These are phyloP conservation scores for Amphibolis antarctica DNA, from an alignment of 106 monocot genomes.

Conservation along the genomic window DNA sequence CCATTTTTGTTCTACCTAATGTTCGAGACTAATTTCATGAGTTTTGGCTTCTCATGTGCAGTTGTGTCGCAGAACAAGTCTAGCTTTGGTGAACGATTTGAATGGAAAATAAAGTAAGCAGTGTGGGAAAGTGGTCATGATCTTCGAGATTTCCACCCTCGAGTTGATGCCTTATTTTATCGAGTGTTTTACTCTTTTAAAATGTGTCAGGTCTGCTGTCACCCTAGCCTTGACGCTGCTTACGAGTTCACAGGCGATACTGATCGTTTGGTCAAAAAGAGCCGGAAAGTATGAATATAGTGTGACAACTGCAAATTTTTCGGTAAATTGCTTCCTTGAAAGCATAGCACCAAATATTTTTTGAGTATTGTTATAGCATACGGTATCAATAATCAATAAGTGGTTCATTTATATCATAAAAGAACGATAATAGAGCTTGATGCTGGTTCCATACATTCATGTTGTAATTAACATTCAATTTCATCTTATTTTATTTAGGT, in stretches of 20 bases:
- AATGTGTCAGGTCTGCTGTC: slow-evolving; percentile 55
- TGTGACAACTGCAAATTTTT: slow-evolving; percentile 90
- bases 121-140: background rate
- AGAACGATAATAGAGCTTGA: background rate
- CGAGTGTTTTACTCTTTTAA: background rate
- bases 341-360: background rate
- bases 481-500: slow-evolving; percentile 33
- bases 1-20: background rate
- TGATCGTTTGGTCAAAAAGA: slow-evolving; percentile 98
- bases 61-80: background rate
- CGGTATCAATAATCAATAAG: too few species aligned
- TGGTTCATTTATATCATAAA: too few species aligned
- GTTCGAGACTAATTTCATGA: background rate
- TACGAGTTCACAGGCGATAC: slow-evolving; percentile 92
- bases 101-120: slow-evolving; percentile 28
- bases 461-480: background rate
- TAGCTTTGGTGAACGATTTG: background rate
- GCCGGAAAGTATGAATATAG: slow-evolving; percentile 94
- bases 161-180: slow-evolving; percentile 1
- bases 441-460: too few species aligned
- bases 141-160: background rate
- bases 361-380: too few species aligned
- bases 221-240: slow-evolving; percentile 78
- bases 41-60: slow-evolving; percentile 5
- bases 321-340: slow-evolving; percentile 23